phyloP scores from a whole-genome alignment of 345 rosid species.

The Camelina laxa region DNA sequence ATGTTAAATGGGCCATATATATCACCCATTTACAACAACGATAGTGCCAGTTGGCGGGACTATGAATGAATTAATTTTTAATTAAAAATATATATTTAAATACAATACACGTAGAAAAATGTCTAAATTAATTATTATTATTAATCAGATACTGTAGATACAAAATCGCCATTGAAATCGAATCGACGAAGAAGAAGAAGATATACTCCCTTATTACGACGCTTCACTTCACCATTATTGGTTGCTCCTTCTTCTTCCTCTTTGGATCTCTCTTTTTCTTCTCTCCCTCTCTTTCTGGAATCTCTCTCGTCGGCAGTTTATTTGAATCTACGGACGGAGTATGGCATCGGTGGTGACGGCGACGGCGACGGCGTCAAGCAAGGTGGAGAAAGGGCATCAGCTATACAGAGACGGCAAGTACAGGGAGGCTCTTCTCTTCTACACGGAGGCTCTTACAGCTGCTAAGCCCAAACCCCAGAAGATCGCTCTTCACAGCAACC shows the following conservation, averaged over 20 bases:
- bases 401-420: constrained; percentile 77
- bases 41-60: constrained; percentile 28
- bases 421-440: constrained; percentile 69
- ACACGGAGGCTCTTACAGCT: constrained; percentile 74
- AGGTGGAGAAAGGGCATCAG: constrained; percentile 89
- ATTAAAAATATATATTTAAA: background rate
- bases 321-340: background rate
- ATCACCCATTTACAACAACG: background rate
- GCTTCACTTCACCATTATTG: constrained; percentile 23
- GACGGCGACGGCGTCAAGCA: constrained; percentile 47
- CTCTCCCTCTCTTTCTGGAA: background rate
- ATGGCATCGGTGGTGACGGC: constrained; percentile 59
- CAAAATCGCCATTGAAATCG: background rate
- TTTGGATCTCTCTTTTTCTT: constrained; percentile 36
- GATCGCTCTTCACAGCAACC: constrained; percentile 92
- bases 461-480: constrained; percentile 76
- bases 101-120: background rate
- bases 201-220: background rate
- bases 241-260: background rate
- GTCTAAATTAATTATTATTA: background rate
- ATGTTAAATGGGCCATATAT: constrained; percentile 4
- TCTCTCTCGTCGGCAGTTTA: background rate
- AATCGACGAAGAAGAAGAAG: constrained; percentile 3
- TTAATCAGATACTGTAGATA: no score
- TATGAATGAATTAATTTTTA: background rate